These are phyloP conservation scores for Closterium sp. DNA, from an alignment of 139 green algal species.

Conservation along the genomic window DNA sequence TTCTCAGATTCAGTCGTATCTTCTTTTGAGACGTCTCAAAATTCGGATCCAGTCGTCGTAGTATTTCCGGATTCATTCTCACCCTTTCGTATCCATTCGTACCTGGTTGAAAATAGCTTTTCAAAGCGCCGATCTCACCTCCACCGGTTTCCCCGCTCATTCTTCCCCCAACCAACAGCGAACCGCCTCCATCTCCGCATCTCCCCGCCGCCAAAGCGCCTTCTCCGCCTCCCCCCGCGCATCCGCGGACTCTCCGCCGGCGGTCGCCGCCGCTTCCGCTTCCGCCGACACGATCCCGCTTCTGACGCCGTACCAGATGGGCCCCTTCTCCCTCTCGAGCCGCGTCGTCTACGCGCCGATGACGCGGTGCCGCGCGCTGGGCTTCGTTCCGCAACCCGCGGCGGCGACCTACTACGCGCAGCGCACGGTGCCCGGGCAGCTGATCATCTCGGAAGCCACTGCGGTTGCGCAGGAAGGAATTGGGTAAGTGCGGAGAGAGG, in stretches of 20 bases:
- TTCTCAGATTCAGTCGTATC: no score
- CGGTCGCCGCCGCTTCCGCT: not conserved
- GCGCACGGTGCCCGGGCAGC: conserved; percentile 58
- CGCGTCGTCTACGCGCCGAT: conserved; percentile 74
- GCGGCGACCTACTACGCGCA: conserved; percentile 60
- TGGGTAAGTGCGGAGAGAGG: not conserved
- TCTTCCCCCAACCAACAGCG: not conserved
- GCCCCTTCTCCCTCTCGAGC: conserved; percentile 58
- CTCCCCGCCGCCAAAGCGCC: not conserved
- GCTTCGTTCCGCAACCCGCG: conserved; percentile 48
- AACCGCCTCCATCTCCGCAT: not conserved
- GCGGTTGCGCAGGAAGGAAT: conserved; percentile 44
- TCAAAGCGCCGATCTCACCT: not conserved
- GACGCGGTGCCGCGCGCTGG: conserved; percentile 66
- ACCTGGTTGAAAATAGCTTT: no score
- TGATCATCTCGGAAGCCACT: conserved; percentile 71
- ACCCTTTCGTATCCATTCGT: no score
- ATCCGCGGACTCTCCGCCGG: not conserved
- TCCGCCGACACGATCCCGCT: conserved; percentile 32
- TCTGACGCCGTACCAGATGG: conserved; percentile 58
- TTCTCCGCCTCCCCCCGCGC: not conserved
- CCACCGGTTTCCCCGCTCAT: no score
- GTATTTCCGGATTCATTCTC: no score
- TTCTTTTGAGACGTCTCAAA: no score
- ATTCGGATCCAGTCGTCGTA: no score